phyloP scores from a whole-genome alignment of 2,329 filamentous ascomycete genomes.

The Botryotinia globosa region DNA sequence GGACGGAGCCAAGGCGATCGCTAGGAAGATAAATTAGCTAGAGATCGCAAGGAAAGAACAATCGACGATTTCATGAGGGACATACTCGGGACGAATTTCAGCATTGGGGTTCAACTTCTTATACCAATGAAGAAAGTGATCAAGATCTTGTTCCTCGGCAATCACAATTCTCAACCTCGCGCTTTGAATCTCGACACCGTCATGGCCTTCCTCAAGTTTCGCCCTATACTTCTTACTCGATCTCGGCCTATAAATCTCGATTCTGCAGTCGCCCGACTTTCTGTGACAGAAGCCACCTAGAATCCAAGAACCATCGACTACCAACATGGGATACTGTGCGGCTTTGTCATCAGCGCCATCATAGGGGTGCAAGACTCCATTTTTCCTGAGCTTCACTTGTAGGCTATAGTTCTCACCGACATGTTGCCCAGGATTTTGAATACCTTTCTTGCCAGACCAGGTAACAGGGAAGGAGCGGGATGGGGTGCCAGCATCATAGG shows the following conservation, averaged over 20 bases:
- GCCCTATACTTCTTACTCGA: neutral
- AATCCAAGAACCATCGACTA: neutral
- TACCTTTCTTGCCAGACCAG: neutral
- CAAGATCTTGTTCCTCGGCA: neutral
- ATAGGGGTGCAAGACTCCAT: neutral
- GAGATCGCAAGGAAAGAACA: neutral
- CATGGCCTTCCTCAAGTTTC: too few relatives aligned
- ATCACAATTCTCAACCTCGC: constrained; percentile 11
- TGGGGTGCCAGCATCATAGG: neutral
- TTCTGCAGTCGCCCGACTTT: neutral
- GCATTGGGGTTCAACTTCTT: neutral
- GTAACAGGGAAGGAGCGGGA: neutral
- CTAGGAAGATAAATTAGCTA: neutral
- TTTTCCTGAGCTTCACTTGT: neutral
- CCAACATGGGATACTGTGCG: neutral
- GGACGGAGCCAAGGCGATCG: neutral
- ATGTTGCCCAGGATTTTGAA: neutral
- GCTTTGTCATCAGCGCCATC: constrained; percentile 2
- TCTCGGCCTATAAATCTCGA: constrained; percentile 11
- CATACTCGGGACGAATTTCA: neutral
- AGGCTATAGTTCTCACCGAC: neutral
- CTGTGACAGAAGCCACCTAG: neutral
- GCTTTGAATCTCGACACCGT: neutral
- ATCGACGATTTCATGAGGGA: neutral
- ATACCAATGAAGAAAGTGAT: neutral